These are phyloP conservation scores for Colletotrichum theobromicola DNA, from an alignment of 2,329 filamentous ascomycete species.

Conservation along the genomic window DNA sequence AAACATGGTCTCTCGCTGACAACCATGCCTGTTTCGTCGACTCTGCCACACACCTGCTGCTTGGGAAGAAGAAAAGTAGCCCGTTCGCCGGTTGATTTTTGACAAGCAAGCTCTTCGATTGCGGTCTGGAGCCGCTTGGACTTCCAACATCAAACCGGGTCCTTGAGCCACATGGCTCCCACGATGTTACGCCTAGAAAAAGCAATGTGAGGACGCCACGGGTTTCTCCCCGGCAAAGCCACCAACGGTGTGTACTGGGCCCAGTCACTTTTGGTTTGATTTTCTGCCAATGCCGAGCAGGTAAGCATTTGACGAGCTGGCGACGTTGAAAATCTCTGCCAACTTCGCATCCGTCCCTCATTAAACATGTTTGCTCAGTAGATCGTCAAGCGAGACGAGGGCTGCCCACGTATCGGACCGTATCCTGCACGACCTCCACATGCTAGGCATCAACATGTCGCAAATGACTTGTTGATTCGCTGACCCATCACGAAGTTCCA, in stretches of 20 bases:
- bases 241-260: background rate
- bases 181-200: background rate
- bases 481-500: background rate
- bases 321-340: background rate
- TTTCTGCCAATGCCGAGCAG: background rate
- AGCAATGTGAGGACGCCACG: background rate
- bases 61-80: background rate
- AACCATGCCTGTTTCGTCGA: background rate
- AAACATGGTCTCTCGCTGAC: background rate
- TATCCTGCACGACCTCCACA: background rate
- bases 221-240: background rate
- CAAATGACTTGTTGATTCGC: background rate
- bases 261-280: background rate
- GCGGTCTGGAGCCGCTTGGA: background rate
- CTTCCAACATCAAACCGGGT: background rate
- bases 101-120: conserved; percentile 1
- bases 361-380: background rate
- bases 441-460: background rate
- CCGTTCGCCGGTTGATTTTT: background rate
- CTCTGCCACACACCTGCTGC: background rate
- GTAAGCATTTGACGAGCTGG: background rate
- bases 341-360: background rate
- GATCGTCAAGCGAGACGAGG: background rate
- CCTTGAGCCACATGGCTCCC: background rate
- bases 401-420: background rate